Conservation (phyloP, 169 alveolate species). For the Plasmodium gaboni region DNA sequence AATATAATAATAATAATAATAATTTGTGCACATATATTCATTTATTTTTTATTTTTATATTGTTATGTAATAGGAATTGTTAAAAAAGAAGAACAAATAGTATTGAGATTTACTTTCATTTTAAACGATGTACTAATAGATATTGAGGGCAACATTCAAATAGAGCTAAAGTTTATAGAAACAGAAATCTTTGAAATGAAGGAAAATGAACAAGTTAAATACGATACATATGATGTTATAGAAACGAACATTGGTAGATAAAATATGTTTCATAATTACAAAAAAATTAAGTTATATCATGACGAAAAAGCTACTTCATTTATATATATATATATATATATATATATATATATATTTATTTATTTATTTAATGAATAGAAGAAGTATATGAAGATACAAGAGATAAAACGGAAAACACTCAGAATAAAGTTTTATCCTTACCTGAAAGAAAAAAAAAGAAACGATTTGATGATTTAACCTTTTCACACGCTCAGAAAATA, state of each 20-base stretch:
- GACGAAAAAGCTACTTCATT: not conserved
- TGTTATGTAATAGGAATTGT: slow-evolving; percentile 36
- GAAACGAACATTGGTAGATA: slow-evolving; percentile 64
- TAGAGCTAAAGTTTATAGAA: slow-evolving; percentile 47
- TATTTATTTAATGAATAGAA: slow-evolving; percentile 29
- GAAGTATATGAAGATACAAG: slow-evolving; percentile 76
- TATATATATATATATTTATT: not conserved
- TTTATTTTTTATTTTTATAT: not conserved
- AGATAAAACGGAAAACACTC: not conserved
- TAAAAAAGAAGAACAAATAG: slow-evolving; percentile 35
- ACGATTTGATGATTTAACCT: slow-evolving; percentile 62
- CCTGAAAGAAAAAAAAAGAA: slow-evolving; percentile 28
- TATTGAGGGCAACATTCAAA: slow-evolving; percentile 75
- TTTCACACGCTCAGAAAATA: slow-evolving; percentile 75
- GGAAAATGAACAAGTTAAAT: not conserved
- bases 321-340: no score
- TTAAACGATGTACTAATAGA: slow-evolving; percentile 60
- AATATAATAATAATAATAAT: slow-evolving; percentile 9
- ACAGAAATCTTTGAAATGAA: not conserved
- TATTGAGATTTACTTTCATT: slow-evolving; percentile 54
- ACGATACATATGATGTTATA: not conserved
- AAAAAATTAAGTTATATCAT: not conserved
- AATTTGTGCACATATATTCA: not conserved
- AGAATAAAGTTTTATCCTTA: slow-evolving; percentile 18
- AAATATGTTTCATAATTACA: slow-evolving; percentile 1